Conservation (phyloP, 2,329 filamentous ascomycete species). For the Pseudofabraea citricarpa region DNA sequence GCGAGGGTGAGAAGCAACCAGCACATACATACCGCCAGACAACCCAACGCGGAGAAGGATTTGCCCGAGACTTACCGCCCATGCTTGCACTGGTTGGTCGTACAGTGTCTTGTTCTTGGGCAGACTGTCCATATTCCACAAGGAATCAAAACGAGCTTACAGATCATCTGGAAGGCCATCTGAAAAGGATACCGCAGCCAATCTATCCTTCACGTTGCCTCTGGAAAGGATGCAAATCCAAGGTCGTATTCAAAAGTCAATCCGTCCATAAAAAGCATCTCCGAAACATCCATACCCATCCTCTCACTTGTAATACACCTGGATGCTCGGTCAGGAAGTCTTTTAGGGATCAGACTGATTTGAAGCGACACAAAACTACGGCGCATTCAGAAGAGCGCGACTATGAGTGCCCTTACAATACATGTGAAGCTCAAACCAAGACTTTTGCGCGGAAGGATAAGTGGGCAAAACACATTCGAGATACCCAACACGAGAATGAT, state of each 20-base stretch:
- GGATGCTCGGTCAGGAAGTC: neutral
- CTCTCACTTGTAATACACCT: neutral
- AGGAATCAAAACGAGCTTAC: neutral
- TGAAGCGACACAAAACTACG: neutral
- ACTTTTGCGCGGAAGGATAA: neutral
- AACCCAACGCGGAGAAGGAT: no score
- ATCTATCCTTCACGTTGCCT: neutral
- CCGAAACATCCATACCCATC: neutral
- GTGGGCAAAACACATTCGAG: neutral
- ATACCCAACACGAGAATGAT: slow-evolving; percentile 8
- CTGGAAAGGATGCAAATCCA: neutral
- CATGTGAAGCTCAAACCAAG: neutral
- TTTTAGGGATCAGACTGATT: neutral
- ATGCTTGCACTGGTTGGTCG: slow-evolving; percentile 6
- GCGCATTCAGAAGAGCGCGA: neutral
- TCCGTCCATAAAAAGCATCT: neutral
- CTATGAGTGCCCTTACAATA: neutral
- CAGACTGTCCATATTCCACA: neutral
- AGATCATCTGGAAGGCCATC: slow-evolving; percentile 3
- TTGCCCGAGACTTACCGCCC: slow-evolving; percentile 24
- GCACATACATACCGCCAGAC: no score
- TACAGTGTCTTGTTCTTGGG: slow-evolving; percentile 4
- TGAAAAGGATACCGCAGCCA: neutral
- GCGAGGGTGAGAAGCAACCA: no score
- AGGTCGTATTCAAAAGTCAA: neutral